Evolutionary conservation across 495 filamentous ascomycete species (phyloP).

Genomic region (Lepidopterella palustris): DNA sequence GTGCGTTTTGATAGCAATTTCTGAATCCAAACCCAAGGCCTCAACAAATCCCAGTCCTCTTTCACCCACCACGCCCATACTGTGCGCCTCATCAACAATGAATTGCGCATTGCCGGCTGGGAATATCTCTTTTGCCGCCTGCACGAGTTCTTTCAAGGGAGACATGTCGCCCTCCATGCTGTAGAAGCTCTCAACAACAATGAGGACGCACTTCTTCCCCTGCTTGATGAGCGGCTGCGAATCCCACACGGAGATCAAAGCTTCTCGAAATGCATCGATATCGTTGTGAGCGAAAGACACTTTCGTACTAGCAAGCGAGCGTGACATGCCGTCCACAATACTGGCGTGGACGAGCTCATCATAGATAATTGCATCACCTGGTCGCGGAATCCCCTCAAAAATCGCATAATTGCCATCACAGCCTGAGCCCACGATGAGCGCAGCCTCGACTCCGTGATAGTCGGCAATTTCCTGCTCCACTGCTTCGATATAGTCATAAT

Average conservation of each 20-base stretch:
- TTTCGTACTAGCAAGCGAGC: neutral
- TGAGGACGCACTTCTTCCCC: conserved; percentile 8
- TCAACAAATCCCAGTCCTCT: conserved; percentile 60
- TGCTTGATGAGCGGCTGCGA: neutral
- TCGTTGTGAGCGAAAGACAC: conserved; percentile 14
- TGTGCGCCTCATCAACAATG: conserved; percentile 74
- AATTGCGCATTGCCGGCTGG: conserved; percentile 53
- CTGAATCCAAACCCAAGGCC: conserved; percentile 54
- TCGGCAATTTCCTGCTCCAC: conserved; percentile 9
- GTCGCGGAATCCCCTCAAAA: neutral
- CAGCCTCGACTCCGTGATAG: conserved; percentile 10
- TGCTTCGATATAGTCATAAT: conserved; percentile 1
- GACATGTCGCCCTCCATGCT: conserved; percentile 27
- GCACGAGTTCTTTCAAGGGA: conserved; percentile 11
- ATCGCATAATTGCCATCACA: conserved; percentile 6
- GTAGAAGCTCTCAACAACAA: conserved; percentile 22
- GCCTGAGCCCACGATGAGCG: conserved; percentile 5
- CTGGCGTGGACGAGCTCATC: conserved; percentile 23
- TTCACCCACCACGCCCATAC: conserved; percentile 57
- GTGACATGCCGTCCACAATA: conserved; percentile 15
- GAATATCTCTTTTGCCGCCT: conserved; percentile 7
- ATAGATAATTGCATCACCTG: conserved; percentile 16
- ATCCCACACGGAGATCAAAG: neutral
- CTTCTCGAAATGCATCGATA: neutral
- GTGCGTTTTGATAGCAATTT: conserved; percentile 62